These are phyloP conservation scores for Talaromyces sp. DNA, from an alignment of 2,329 filamentous ascomycete genomes.

Conservation along the genomic window DNA sequence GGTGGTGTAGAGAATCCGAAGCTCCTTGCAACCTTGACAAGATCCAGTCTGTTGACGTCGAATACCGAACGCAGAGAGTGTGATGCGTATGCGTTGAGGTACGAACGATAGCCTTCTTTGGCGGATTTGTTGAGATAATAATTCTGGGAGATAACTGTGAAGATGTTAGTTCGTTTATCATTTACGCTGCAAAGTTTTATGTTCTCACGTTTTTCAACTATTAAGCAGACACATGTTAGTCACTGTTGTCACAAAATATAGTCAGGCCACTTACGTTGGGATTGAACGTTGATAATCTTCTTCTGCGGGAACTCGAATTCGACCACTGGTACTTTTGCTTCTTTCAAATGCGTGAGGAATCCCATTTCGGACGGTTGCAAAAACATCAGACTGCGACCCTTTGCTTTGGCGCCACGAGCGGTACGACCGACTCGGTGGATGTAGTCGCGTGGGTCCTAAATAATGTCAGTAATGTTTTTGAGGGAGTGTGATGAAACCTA, in stretches of 20 bases:
- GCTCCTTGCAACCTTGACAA: slow-evolving; percentile 77
- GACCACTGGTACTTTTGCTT: slow-evolving; percentile 84
- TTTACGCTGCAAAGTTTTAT: background rate
- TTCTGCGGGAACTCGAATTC: slow-evolving; percentile 93
- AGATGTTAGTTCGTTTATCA: background rate
- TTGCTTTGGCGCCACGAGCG: slow-evolving; percentile 75
- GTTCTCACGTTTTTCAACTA: slow-evolving; percentile 12
- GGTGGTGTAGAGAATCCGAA: slow-evolving; percentile 78
- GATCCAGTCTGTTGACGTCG: slow-evolving; percentile 74
- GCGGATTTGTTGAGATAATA: slow-evolving; percentile 91
- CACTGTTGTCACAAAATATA: background rate
- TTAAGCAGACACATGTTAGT: background rate
- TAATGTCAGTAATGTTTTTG: background rate
- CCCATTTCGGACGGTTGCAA: slow-evolving; percentile 87
- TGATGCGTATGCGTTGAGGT: slow-evolving; percentile 90
- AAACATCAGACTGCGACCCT: slow-evolving; percentile 88
- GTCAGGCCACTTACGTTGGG: slow-evolving; percentile 65
- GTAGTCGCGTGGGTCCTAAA: slow-evolving; percentile 66
- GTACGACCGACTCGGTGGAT: slow-evolving; percentile 96
- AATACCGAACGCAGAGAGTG: slow-evolving; percentile 80
- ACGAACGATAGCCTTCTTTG: slow-evolving; percentile 75
- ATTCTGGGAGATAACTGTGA: slow-evolving; percentile 83
- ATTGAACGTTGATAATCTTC: slow-evolving; percentile 86
- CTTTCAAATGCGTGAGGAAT: slow-evolving; percentile 86
- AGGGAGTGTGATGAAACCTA: background rate